Evolutionary conservation across 768 basidiomycete genomes (phyloP).

Genomic region (Boletus pseudo-olivaceus): DNA sequence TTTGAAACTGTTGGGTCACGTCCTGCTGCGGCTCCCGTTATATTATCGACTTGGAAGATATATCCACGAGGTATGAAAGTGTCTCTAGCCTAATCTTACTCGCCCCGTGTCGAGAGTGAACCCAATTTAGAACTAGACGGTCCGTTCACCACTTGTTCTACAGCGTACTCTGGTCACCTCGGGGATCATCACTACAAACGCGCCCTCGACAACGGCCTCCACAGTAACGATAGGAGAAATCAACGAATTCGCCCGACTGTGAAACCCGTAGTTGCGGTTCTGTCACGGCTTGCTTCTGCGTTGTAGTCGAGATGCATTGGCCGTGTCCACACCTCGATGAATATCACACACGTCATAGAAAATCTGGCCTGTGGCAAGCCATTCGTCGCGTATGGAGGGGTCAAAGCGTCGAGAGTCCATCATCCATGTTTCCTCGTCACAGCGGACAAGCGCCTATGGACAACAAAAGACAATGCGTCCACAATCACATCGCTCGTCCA

Average conservation of each 20-base stretch:
- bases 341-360: neutral
- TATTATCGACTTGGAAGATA: neutral
- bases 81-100: too few relatives aligned
- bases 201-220: neutral
- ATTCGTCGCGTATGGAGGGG: neutral
- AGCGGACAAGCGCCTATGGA: neutral
- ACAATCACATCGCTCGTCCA: slow-evolving; percentile 2
- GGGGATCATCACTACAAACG: neutral
- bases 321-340: neutral
- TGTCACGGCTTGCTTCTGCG: neutral
- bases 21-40: neutral
- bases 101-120: neutral
- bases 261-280: too few relatives aligned
- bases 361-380: neutral
- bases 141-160: neutral
- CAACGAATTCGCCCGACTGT: neutral
- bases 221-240: neutral
- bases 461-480: neutral
- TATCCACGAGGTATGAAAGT: neutral
- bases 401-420: neutral
- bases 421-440: too few relatives aligned
- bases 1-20: neutral
- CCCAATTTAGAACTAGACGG: neutral
- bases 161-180: neutral
- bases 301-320: neutral